Base-by-base conservation (phyloP, 176 grass and related monocot genomes). In the Zea luxurians region DNA sequence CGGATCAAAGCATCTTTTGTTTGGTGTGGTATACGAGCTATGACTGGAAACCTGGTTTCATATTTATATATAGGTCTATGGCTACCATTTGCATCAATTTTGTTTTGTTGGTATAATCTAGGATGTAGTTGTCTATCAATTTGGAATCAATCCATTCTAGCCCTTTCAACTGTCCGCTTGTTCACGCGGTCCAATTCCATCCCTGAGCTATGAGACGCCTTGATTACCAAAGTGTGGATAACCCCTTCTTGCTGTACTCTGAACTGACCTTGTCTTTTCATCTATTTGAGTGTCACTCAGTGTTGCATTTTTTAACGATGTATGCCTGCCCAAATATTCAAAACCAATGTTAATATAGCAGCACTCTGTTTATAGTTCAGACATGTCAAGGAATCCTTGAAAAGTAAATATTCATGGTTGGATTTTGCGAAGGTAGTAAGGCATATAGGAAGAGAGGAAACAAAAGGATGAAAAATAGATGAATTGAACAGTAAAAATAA, bases 301-400 rank as follows among this genome's bases (percentile, higher is more conserved):
- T 57, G 45, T 59, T 73, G 13, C 48, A 66, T 66, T 73, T 73
- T 8, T 66, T 37, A 60, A 48, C 37, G 11, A 53, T 55, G 17
- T 68, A 47, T 57, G 64, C 47, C 50, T 7, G 7, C 18, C 62
- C 48, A 80, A 60, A 44, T 49, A 36, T 68, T 73, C 38, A 18
- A 48, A 52, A 15, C 0, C 13, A 72, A 66, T 46, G 66, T 15
- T 84, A 65, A 79, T 59, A 58, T 64, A 49, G 17, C n/a, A 80
- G 40, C 48, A 59, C 46, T 75, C n/a, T 80, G 18, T 79, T 78
- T 21, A 78, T 36, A 71, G 44, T 66, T 72, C 37, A 78, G 55
- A 71, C 58, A 44, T 7, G 13, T 17, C 34, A 67, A 38, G 64
- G 42, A 42, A 54, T 78, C 27, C 57, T 45, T 66, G 46, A 63